Percentiles rank a stretch among this genome's conserved stretches.
Conservation (phyloP, 2,329 filamentous ascomycete genomes). For the Graphium sp. region DNA sequence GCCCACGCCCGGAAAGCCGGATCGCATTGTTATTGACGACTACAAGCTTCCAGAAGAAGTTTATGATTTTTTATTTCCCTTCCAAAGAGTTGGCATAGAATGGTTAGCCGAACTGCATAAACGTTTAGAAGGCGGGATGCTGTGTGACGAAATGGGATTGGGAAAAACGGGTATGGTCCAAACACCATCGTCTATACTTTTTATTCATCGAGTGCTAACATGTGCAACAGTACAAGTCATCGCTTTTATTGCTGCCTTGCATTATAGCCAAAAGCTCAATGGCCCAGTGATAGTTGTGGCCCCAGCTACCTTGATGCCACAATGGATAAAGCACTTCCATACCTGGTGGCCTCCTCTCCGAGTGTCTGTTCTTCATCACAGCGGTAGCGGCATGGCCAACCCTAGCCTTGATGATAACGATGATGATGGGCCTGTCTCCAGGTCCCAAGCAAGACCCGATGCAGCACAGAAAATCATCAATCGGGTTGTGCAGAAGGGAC, state of each 20-base stretch:
- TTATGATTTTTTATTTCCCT: conserved; percentile 81
- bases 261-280: conserved; percentile 73
- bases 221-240: conserved; percentile 31
- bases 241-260: conserved; percentile 74
- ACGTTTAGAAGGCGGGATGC: conserved; percentile 81
- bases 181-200: neutral
- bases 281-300: conserved; percentile 85
- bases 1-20: conserved; percentile 67
- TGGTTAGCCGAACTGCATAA: conserved; percentile 90
- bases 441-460: conserved; percentile 21
- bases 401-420: conserved; percentile 43
- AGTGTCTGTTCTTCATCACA: conserved; percentile 88
- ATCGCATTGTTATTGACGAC: conserved; percentile 57
- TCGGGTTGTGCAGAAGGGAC: conserved; percentile 66
- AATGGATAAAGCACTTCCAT: conserved; percentile 98
- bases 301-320: conserved; percentile 84
- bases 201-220: conserved; percentile 4
- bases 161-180: conserved; percentile 53
- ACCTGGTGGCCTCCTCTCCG: conserved; percentile 98
- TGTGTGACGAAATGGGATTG: conserved; percentile 97
- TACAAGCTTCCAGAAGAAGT: conserved; percentile 84
- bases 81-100: conserved; percentile 91
- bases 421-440: conserved; percentile 25
- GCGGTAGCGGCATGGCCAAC: conserved; percentile 91
- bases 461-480: conserved; percentile 69